phyloP scores from a whole-genome alignment of 306 rosid genomes.

The Phaseolus lunatus region DNA sequence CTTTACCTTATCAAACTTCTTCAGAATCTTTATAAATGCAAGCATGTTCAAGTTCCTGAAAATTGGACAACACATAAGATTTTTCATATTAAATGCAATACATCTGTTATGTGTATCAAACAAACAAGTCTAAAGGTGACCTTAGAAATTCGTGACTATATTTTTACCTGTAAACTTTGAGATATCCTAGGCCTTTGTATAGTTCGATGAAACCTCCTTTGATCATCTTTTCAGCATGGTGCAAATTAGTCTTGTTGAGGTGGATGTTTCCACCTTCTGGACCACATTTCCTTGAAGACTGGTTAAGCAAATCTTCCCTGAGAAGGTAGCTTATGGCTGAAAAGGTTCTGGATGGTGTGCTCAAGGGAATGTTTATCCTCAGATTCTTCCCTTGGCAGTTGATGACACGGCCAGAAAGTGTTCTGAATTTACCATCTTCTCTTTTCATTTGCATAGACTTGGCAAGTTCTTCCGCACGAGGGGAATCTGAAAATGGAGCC shows the following conservation, averaged over 20 bases:
- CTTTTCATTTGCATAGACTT: constrained; percentile 55
- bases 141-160: not conserved
- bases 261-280: constrained; percentile 71
- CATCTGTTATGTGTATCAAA: not conserved
- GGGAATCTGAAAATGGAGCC: constrained; percentile 53
- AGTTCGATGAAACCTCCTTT: constrained; percentile 91
- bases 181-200: constrained; percentile 88
- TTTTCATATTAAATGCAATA: constrained; percentile 1
- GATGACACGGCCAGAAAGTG: constrained; percentile 65
- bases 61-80: constrained; percentile 45
- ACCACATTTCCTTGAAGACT: constrained; percentile 73
- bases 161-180: constrained; percentile 83
- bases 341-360: constrained; percentile 87
- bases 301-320: constrained; percentile 82
- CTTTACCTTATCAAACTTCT: constrained; percentile 96
- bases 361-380: constrained; percentile 87
- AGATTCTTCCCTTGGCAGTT: constrained; percentile 85
- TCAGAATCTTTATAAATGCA: constrained; percentile 90
- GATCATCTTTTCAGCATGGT: constrained; percentile 96
- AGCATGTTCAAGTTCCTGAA: constrained; percentile 94
- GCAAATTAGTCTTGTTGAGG: constrained; percentile 73
- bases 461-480: constrained; percentile 52
- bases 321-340: constrained; percentile 87
- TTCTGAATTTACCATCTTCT: constrained; percentile 66
- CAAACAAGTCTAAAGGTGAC: not conserved